Conservation (phyloP, 2,329 filamentous ascomycete species). For the Fusarium poae region DNA sequence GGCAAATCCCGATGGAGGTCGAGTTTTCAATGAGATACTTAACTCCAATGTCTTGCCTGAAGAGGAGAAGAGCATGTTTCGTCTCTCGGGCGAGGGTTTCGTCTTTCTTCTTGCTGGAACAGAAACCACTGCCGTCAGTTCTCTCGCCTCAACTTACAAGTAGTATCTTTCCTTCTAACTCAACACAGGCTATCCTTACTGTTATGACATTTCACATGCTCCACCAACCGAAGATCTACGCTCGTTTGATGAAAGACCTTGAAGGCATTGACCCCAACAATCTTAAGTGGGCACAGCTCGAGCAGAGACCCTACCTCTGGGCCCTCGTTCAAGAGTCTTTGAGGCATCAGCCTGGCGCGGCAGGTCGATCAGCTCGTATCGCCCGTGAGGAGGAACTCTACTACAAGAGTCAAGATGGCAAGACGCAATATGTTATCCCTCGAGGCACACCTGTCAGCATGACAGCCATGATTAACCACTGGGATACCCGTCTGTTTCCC, state of each 20-base stretch:
- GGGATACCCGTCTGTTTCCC: constrained; percentile 50
- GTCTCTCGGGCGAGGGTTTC: constrained; percentile 56
- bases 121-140: constrained; percentile 54
- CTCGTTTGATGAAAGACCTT: constrained; percentile 50
- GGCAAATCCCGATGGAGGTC: constrained; percentile 15
- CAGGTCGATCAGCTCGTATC: constrained; percentile 41
- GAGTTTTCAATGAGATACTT: constrained; percentile 33
- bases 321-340: constrained; percentile 56
- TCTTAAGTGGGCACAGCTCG: constrained; percentile 50
- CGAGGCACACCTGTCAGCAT: constrained; percentile 53
- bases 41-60: constrained; percentile 48
- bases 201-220: constrained; percentile 55
- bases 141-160: rapidly evolving
- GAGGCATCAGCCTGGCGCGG: constrained; percentile 51
- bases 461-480: constrained; percentile 52
- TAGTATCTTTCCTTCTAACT: rapidly evolving
- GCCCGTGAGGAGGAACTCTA: constrained; percentile 48
- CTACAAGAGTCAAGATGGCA: constrained; percentile 42
- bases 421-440: constrained; percentile 41
- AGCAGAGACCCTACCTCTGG: constrained; percentile 54
- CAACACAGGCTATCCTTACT: constrained; percentile 45
- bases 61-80: constrained; percentile 53
- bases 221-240: constrained; percentile 50
- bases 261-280: constrained; percentile 45
- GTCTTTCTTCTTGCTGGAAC: constrained; percentile 55